Base-by-base conservation (phyloP, 1,139 yeast genomes). In the Sugiyamaella pinicola region DNA sequence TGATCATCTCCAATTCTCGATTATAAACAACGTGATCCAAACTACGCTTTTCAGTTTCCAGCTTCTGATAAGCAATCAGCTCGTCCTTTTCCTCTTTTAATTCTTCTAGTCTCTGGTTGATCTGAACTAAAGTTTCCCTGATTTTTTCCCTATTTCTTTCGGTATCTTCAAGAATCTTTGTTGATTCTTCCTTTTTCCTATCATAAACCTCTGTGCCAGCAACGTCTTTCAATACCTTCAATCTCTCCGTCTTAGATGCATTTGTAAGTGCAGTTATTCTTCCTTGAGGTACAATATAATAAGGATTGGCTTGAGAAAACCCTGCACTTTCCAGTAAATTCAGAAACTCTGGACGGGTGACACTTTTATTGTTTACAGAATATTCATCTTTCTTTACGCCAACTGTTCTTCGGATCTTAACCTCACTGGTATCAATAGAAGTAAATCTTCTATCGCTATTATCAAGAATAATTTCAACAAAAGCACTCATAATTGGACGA, bases 281-380 rank as follows among this genome's bases (percentile, higher is more conserved):
- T 13, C 99, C 99, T 69, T 93, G 99, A 0, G 99, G 99, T 2
- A 93, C 99, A 62, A 93, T 91, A 69, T 93, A 93, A 69, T 91
- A 93, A 0, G 98, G 97, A 60, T 90, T 91, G 2, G 91, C 84
- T 55, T 88, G 78, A 1, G 96, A 87, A 65, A 93, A 90, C 0
- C 99, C 99, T 0, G 96, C 96, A 64, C 89, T 84, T 68, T 93
- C 98, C 40, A 95, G 75, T 58, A 89, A 71, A 60, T 87, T 86
- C 83, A 85, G 83, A 17, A 91, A 79, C 66, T 91, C 98, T 1
- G 87, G 77, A 62, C 90, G 81, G 2, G 95, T 84, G 3, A 93
- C 87, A 15, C 88, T 78, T 62, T 82, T 85, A 50, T 85, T 84
- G 69, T 91, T 91, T 47, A 90, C 70, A 13, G 93, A 84, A 58